Evolutionary conservation across 2,329 filamentous ascomycete genomes (phyloP).

Genomic region (Pezizomycotina sp.): DNA sequence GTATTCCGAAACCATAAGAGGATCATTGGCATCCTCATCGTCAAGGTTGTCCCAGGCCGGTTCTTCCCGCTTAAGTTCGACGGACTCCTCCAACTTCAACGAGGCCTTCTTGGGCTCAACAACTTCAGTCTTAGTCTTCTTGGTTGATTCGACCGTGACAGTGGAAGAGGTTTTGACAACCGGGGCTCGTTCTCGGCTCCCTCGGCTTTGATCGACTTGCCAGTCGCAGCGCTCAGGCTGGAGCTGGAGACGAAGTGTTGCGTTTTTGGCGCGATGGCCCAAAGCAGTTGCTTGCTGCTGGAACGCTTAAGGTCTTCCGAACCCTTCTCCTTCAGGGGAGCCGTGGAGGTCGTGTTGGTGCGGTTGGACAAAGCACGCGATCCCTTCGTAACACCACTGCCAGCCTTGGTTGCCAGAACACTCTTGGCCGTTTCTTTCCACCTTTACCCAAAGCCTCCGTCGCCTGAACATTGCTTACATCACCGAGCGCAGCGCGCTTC

Average conservation of each 20-base stretch:
- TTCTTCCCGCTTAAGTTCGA: too few relatives aligned
- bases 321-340: slow-evolving; percentile 40
- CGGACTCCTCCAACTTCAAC: too few relatives aligned
- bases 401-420: slow-evolving; percentile 58
- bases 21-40: slow-evolving; percentile 75
- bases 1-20: slow-evolving; percentile 95
- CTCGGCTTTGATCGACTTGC: slow-evolving; percentile 23
- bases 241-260: slow-evolving; percentile 16
- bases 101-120: too few relatives aligned
- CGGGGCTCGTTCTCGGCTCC: slow-evolving; percentile 27
- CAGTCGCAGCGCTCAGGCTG: slow-evolving; percentile 10
- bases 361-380: slow-evolving; percentile 48
- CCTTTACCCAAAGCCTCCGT: slow-evolving; percentile 46
- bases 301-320: slow-evolving; percentile 51
- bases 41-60: slow-evolving; percentile 47
- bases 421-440: slow-evolving; percentile 42
- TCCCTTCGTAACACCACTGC: slow-evolving; percentile 45
- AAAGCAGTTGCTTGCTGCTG: slow-evolving; percentile 36
- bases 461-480: slow-evolving; percentile 83
- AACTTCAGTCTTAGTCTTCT: slow-evolving; percentile 10
- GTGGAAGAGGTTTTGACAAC: slow-evolving; percentile 16
- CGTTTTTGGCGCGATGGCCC: slow-evolving; percentile 26
- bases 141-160: slow-evolving; percentile 15
- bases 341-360: slow-evolving; percentile 27
- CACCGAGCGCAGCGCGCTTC: slow-evolving; percentile 72